A percentile compares a stretch with the other conserved stretches of the same genome.
phyloP scores from a whole-genome alignment of 345 rosid species.

The Eucalyptus erythrocorys region DNA sequence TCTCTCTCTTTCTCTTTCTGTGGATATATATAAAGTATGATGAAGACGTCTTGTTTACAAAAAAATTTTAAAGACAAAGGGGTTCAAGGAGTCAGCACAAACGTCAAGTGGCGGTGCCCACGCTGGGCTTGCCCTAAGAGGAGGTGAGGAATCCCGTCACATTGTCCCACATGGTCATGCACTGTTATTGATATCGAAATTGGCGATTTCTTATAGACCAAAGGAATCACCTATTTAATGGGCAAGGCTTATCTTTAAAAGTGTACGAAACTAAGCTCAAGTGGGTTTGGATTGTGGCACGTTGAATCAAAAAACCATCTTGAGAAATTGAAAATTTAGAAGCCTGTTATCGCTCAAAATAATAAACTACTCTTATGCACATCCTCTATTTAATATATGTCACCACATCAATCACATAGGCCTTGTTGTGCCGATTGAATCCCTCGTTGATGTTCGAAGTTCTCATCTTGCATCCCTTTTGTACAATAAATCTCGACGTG shows the following conservation, averaged over 20 bases:
- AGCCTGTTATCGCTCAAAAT: fast-evolving
- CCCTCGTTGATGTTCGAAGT: background rate
- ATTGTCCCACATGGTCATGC: background rate
- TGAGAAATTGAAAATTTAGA: background rate
- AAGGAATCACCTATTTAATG: background rate
- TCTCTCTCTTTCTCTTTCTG: too few relatives aligned
- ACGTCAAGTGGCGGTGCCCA: background rate
- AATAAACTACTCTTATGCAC: background rate
- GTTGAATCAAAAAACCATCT: background rate
- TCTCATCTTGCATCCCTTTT: background rate
- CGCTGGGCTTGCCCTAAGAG: background rate
- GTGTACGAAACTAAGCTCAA: background rate
- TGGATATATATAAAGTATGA: background rate
- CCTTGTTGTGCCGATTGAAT: background rate
- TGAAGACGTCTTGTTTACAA: background rate
- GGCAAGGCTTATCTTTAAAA: background rate
- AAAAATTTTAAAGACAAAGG: background rate
- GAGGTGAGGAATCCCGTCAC: background rate
- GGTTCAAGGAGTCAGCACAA: background rate
- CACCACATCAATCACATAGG: background rate
- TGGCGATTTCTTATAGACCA: background rate
- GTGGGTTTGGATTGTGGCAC: background rate
- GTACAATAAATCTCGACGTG: background rate
- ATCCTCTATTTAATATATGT: fast-evolving
- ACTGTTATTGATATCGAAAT: background rate